Evolutionary conservation across 2,329 filamentous ascomycete genomes (phyloP).

Genomic region (Balansia obtecta): DNA sequence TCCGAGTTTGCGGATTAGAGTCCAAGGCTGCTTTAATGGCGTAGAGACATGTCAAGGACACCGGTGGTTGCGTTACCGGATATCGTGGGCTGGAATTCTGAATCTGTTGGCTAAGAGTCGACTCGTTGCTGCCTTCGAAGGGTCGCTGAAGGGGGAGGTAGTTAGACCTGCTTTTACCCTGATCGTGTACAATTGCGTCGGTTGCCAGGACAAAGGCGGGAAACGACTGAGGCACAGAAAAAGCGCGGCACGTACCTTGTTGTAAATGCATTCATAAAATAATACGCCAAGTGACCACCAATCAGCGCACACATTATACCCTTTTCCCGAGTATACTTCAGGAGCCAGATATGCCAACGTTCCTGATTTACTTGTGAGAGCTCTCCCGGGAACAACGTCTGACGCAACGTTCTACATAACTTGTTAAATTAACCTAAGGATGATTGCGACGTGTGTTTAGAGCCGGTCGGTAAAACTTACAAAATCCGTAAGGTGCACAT

Average conservation of each 20-base stretch:
- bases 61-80: conserved; percentile 83
- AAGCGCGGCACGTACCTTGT: conserved; percentile 53
- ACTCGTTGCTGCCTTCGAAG: conserved; percentile 82
- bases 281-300: conserved; percentile 98
- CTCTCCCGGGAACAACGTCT: conserved; percentile 71
- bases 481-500: conserved; percentile 96
- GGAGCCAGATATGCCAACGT: conserved; percentile 92
- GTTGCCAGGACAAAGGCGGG: not conserved
- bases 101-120: conserved; percentile 68
- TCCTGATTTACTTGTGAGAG: conserved; percentile 88
- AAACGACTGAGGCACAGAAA: not conserved
- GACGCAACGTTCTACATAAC: conserved; percentile 84
- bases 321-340: conserved; percentile 83
- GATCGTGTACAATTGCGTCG: too few relatives aligned
- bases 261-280: conserved; percentile 99
- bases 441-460: not conserved
- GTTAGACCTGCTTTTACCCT: not conserved
- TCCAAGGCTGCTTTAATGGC: conserved; percentile 78
- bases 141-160: conserved; percentile 51
- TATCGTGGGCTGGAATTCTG: conserved; percentile 72
- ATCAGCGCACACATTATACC: conserved; percentile 82
- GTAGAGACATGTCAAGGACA: conserved; percentile 77
- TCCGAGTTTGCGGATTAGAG: conserved; percentile 64
- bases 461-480: conserved; percentile 37
- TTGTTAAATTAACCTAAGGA: conserved; percentile 8